Percentiles rank a stretch among this genome's conserved stretches.
Conservation (phyloP, 75 land plant genomes). For the Cupressus sempervirens region DNA sequence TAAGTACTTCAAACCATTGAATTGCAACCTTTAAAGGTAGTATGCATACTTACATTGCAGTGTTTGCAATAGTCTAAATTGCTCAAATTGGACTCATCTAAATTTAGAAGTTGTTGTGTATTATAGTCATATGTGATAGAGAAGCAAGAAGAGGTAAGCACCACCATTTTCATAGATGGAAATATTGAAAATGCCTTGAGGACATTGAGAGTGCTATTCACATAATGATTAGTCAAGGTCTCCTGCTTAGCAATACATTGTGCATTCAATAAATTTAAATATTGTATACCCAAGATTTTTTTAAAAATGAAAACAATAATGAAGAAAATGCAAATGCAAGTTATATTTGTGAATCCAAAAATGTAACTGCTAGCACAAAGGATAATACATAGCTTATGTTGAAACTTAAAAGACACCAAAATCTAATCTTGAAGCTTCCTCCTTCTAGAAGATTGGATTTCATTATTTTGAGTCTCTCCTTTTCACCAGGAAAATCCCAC, state of each 20-base stretch:
- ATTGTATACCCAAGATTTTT: not conserved
- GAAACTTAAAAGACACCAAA: not conserved
- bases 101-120: constrained; percentile 39
- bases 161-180: constrained; percentile 48
- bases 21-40: not conserved
- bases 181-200: constrained; percentile 65
- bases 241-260: not conserved
- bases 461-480: constrained; percentile 65
- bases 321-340: too few species aligned
- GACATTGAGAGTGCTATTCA: constrained; percentile 74
- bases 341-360: too few species aligned
- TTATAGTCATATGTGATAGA: constrained; percentile 25
- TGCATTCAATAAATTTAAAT: not conserved
- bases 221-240: constrained; percentile 24
- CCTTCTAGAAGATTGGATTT: constrained; percentile 72
- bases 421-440: constrained; percentile 27
- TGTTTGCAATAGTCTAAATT: constrained; percentile 68
- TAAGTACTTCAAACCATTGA: not conserved
- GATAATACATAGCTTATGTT: too few species aligned
- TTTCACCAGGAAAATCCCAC: constrained; percentile 59
- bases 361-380: too few species aligned
- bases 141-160: constrained; percentile 89
- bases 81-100: constrained; percentile 77
- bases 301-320: too few species aligned
- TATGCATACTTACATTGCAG: constrained; percentile 45